Evolutionary conservation across 345 rosid genomes (phyloP), one percentile per base, ranked within the genome.

Genomic region (Lepidium aucheri): DNA sequence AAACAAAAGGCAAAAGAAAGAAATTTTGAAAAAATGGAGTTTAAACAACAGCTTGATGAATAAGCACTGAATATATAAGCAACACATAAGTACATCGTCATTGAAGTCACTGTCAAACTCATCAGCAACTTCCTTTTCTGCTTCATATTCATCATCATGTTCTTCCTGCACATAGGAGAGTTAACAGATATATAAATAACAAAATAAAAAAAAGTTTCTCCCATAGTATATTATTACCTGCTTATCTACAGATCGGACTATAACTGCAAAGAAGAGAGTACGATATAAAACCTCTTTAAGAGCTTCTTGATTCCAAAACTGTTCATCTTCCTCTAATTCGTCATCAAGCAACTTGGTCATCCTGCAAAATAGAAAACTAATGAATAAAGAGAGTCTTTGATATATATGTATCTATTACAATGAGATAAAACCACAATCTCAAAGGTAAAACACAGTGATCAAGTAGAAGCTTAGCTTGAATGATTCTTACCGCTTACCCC

Each of bases 261-360:
- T 40, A 18, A 36, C 11, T 1, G 30, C 40, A 65, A 41, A 40
- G 32, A 59, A 49, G 26, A 57, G 36, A 15, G 67, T 52, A 45
- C 6, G 9, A 16, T 7, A 14, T 20, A 55, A 5, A 18, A 90
- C 95, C 83, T 89, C 98, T 81, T 84, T 87, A 22, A 93, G 96
- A 67, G 96, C 96, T 20, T 90, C 97, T 76, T 93, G 98, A 68
- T 80, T 93, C 98, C 98, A 93, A 71, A 93, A 93, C 75, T 59
- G 42, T 67, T 93, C 98, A 46, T 93, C 98, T 53, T 90, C 94
- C 77, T 90, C 96, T 32, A 63, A 20, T 72, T 93, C 98, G 5
- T 90, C 96, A 52, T 90, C 94, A 39, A 93, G 84, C 82, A 93
- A 67, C 80, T 83, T 93, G 53, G 79, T 86, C 91, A 93, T 90